phyloP scores from a whole-genome alignment of 331 rosid species.

The Saraca asoca region DNA sequence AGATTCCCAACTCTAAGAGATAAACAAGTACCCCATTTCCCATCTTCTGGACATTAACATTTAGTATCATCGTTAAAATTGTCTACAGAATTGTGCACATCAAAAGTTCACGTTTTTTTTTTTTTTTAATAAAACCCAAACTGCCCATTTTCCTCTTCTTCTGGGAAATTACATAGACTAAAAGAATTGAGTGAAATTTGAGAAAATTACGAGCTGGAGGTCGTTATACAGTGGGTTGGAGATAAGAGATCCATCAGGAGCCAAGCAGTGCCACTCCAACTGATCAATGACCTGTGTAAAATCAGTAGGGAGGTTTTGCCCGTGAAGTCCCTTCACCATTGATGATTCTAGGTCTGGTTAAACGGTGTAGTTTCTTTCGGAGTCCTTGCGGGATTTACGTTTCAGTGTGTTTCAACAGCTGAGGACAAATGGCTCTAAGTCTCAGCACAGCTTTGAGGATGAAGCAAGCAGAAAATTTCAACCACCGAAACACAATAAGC shows the following conservation, averaged over 20 bases:
- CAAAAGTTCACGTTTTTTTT: too few relatives aligned
- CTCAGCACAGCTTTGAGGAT: too few relatives aligned
- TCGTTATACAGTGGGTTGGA: constrained; percentile 78
- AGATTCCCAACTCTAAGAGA: too few relatives aligned
- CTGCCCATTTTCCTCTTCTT: constrained; percentile 9
- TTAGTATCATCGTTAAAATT: too few relatives aligned
- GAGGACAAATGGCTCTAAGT: neutral
- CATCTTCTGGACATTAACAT: too few relatives aligned
- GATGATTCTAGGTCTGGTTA: neutral
- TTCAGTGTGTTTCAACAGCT: neutral
- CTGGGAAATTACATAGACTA: constrained; percentile 29
- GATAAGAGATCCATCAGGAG: constrained; percentile 88
- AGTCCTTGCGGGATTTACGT: neutral
- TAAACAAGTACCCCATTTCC: neutral
- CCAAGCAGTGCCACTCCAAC: constrained; percentile 89
- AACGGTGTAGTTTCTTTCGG: constrained; percentile 30
- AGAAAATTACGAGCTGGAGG: constrained; percentile 64
- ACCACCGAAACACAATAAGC: too few relatives aligned
- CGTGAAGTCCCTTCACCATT: constrained; percentile 78
- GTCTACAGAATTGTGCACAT: too few relatives aligned
- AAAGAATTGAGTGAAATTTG: constrained; percentile 25
- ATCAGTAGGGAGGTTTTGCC: constrained; percentile 68
- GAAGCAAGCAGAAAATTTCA: too few relatives aligned
- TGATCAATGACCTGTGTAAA: constrained; percentile 77
- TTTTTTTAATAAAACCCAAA: too few relatives aligned